Percentiles rank a stretch among this genome's conserved stretches.
phyloP scores from a whole-genome alignment of 345 rosid genomes.

The Melaleuca alternifolia region DNA sequence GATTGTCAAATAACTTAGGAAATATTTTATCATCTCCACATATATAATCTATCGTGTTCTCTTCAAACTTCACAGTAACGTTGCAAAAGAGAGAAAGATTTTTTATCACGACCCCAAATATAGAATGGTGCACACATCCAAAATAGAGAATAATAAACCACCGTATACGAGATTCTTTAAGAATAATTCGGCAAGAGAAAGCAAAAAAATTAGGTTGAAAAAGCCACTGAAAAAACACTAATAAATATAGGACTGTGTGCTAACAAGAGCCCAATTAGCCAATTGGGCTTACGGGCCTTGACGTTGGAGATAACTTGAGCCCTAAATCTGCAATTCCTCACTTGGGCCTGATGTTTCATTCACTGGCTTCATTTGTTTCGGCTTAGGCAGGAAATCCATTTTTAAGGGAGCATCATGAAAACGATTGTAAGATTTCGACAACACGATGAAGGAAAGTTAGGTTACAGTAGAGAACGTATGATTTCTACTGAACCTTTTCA shows the following conservation, averaged over 20 bases:
- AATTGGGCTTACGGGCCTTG: not conserved
- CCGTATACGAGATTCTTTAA: too few species aligned
- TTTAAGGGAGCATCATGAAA: not conserved
- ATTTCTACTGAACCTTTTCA: not conserved
- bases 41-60: too few species aligned
- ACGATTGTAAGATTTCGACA: not conserved
- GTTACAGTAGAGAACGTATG: not conserved
- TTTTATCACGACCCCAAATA: too few species aligned
- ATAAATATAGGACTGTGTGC: not conserved
- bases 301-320: not conserved
- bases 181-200: too few species aligned
- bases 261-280: not conserved
- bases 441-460: not conserved
- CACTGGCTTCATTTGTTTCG: not conserved
- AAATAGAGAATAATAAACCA: too few species aligned
- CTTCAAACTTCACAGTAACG: too few species aligned
- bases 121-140: too few species aligned
- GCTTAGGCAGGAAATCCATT: not conserved
- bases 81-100: too few species aligned
- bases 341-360: not conserved
- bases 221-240: too few species aligned
- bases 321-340: not conserved
- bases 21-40: too few species aligned
- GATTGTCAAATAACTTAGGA: too few species aligned
- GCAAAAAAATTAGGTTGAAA: too few species aligned